Evolutionary conservation across 2,329 filamentous ascomycete genomes (phyloP).

Genomic region (Xylaria arbuscula): DNA sequence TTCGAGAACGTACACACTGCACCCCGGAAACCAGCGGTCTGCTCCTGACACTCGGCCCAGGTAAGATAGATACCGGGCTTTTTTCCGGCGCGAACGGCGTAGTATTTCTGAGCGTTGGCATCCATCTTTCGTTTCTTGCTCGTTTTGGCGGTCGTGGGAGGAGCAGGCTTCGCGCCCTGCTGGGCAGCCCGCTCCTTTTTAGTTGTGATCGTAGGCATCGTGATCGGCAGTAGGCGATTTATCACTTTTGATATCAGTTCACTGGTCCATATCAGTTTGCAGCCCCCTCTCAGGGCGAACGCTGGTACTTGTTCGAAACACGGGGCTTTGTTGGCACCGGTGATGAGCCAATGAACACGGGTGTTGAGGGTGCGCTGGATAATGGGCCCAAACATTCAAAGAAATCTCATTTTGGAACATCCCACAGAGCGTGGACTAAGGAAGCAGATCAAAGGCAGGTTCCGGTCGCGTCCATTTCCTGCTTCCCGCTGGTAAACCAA

Average conservation of each 20-base stretch:
- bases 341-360: constrained; percentile 29
- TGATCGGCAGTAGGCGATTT: constrained; percentile 33
- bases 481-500: constrained; percentile 30
- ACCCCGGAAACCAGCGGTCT: constrained; percentile 70
- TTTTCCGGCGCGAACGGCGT: constrained; percentile 69
- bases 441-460: constrained; percentile 41
- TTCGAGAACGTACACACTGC: constrained; percentile 70
- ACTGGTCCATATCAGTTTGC: constrained; percentile 45
- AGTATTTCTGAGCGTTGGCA: constrained; percentile 64
- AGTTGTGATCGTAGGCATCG: constrained; percentile 42
- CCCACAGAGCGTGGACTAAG: constrained; percentile 32
- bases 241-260: constrained; percentile 25
- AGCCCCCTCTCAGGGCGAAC: constrained; percentile 32
- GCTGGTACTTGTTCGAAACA: constrained; percentile 42
- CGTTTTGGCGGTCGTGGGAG: constrained; percentile 36
- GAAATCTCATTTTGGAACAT: constrained; percentile 44
- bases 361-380: constrained; percentile 37
- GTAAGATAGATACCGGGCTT: constrained; percentile 70
- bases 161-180: constrained; percentile 25
- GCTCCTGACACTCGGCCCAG: constrained; percentile 70
- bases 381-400: constrained; percentile 44
- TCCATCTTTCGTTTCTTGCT: constrained; percentile 63
- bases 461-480: constrained; percentile 45
- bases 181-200: constrained; percentile 39
- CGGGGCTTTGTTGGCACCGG: constrained; percentile 43